A percentile compares a stretch with the other conserved stretches of the same genome.
Evolutionary conservation across 2,329 filamentous ascomycete genomes (phyloP).

Genomic region (Colletotrichum musicola): DNA sequence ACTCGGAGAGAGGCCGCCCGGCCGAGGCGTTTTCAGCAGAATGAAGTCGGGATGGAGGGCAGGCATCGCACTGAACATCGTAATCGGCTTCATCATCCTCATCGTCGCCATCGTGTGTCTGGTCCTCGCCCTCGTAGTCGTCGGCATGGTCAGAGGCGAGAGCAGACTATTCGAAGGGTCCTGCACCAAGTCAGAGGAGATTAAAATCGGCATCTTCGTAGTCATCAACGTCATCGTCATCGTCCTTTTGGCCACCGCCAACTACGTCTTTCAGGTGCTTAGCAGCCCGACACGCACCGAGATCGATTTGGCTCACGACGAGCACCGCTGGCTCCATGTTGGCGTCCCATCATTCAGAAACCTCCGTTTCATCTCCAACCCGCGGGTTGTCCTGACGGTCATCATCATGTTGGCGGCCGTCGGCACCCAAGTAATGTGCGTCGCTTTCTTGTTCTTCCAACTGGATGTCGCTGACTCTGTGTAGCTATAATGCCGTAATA

Average conservation of each 20-base stretch:
- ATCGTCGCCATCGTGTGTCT: slow-evolving; percentile 55
- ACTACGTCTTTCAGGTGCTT: slow-evolving; percentile 68
- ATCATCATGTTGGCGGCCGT: slow-evolving; percentile 58
- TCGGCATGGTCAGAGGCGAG: slow-evolving; percentile 50
- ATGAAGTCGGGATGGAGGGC: slow-evolving; percentile 60
- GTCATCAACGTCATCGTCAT: slow-evolving; percentile 59
- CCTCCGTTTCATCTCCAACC: slow-evolving; percentile 56
- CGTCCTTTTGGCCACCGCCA: slow-evolving; percentile 61
- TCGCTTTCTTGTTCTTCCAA: not conserved
- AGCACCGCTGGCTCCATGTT: slow-evolving; percentile 64
- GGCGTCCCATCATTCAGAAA: slow-evolving; percentile 67
- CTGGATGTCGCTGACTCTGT: slow-evolving; percentile 39
- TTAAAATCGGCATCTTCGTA: slow-evolving; percentile 58
- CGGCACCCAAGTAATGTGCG: slow-evolving; percentile 64
- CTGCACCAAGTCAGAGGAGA: slow-evolving; percentile 51
- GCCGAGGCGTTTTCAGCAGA: slow-evolving; percentile 44
- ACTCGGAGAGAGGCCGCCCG: slow-evolving; percentile 33
- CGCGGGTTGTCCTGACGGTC: slow-evolving; percentile 54
- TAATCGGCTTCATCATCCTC: slow-evolving; percentile 55
- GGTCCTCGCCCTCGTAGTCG: slow-evolving; percentile 51
- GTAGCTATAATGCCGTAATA: slow-evolving; percentile 65
- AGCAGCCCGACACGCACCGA: slow-evolving; percentile 65
- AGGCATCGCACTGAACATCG: slow-evolving; percentile 58
- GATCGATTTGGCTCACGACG: slow-evolving; percentile 59
- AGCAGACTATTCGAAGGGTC: slow-evolving; percentile 54